These are phyloP conservation scores for Fusarium chaquense DNA, from an alignment of 2,329 filamentous ascomycete species.

Conservation along the genomic window DNA sequence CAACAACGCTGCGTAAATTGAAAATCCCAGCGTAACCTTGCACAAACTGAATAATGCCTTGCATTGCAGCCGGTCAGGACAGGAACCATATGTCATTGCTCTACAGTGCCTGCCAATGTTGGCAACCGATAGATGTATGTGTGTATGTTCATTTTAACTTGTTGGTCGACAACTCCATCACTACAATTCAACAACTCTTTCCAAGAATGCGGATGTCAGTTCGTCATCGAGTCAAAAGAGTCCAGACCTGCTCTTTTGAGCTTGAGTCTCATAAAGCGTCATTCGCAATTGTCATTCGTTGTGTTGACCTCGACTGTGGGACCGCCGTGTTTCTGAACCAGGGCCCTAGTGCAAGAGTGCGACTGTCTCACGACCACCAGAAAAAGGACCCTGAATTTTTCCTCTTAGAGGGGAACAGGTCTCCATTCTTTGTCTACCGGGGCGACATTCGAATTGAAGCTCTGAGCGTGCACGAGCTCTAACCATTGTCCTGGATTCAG, in stretches of 20 bases:
- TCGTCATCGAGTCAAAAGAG: constrained; percentile 19
- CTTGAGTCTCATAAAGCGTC: constrained; percentile 29
- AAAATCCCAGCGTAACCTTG: constrained; percentile 35
- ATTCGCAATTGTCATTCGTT: constrained; percentile 34
- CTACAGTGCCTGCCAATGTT: background rate
- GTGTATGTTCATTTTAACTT: background rate
- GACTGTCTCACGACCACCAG: constrained; percentile 44
- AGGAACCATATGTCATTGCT: constrained; percentile 28
- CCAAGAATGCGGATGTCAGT: constrained; percentile 25
- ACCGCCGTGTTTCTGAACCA: constrained; percentile 42
- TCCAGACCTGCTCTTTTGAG: constrained; percentile 17
- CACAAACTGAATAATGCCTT: constrained; percentile 33
- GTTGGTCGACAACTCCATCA: constrained; percentile 14
- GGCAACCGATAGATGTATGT: background rate
- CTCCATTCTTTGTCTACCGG: constrained; percentile 14
- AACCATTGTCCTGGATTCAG: constrained; percentile 19
- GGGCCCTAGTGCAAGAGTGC: constrained; percentile 30
- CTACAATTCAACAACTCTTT: constrained; percentile 4
- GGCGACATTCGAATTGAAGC: background rate
- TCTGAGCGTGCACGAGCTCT: constrained; percentile 6
- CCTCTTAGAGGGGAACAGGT: background rate
- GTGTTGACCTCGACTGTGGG: constrained; percentile 30
- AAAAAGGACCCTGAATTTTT: constrained; percentile 43
- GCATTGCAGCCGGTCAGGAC: constrained; percentile 32
- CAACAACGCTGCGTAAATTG: constrained; percentile 34